These are phyloP conservation scores for Trametes elegans DNA, from an alignment of 768 basidiomycete species.

Conservation along the genomic window DNA sequence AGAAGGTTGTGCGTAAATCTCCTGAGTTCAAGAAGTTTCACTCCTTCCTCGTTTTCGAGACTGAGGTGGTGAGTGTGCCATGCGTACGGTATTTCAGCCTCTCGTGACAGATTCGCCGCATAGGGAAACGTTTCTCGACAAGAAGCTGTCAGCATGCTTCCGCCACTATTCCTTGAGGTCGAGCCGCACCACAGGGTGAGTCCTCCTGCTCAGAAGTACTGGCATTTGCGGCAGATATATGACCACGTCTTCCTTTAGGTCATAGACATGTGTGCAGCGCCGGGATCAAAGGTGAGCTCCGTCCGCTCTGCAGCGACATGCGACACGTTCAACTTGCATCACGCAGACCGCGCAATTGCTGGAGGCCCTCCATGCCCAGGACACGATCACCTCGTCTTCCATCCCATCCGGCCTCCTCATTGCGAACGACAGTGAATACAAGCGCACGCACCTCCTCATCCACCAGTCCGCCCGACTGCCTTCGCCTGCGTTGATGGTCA, in stretches of 20 bases:
- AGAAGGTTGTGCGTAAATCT: constrained; percentile 81
- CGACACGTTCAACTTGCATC: not conserved
- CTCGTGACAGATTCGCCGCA: too few relatives aligned
- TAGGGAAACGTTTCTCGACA: constrained; percentile 97
- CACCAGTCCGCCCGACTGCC: constrained; percentile 96
- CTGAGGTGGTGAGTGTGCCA: constrained; percentile 88
- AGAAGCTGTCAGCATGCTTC: constrained; percentile 99
- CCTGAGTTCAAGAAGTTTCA: constrained; percentile 94
- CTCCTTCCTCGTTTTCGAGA: constrained; percentile 95
- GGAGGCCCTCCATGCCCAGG: constrained; percentile 87
- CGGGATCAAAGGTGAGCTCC: constrained; percentile 80
- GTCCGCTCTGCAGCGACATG: not conserved
- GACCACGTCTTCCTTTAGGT: constrained; percentile 43
- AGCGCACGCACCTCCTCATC: constrained; percentile 92
- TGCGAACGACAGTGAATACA: constrained; percentile 94
- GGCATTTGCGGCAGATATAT: not conserved
- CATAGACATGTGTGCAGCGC: constrained; percentile 98
- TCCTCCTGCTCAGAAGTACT: not conserved
- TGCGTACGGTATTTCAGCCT: too few relatives aligned
- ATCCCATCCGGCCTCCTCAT: constrained; percentile 84
- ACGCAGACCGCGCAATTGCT: constrained; percentile 88
- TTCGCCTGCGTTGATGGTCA: constrained; percentile 89
- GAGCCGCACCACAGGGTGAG: constrained; percentile 82
- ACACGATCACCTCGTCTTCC: constrained; percentile 58
- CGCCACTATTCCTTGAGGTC: constrained; percentile 93